Base-by-base conservation (phyloP, 2,329 filamentous ascomycete genomes). In the Mollisiaceae sp. region DNA sequence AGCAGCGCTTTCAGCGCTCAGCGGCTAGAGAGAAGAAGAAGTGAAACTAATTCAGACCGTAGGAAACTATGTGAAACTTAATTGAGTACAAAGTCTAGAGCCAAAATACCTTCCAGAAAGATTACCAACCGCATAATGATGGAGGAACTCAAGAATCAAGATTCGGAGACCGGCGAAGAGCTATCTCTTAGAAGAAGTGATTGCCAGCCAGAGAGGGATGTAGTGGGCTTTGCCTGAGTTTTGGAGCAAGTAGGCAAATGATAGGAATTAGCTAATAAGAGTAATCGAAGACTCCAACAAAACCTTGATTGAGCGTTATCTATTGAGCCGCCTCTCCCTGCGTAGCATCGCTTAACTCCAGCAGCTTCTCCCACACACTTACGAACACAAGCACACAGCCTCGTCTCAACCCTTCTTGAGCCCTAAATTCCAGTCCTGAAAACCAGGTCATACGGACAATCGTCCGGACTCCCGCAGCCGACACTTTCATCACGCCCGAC, bases 21-120 rank as follows among this genome's bases (percentile, higher is more conserved):
- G 47, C 55, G 52, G 56, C 38, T 55, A 58, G 2, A 18, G 15
- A 62, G 18, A 54, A 47, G 43, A 32, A 41, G 47, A 52, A 35
- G 3, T 47, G 22, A 41, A 68, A 55, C 64, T 74, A 66, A 75
- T 60, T 35, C 8, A 52, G 50, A 20, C 39, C 43, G 9, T 56
- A 85, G 83, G 82, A 65, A 85, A 85, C 69, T 85, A 85, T 73
- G 82, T 85, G 39, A 78, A 81, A 71, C 59, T 83, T 43, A 77
- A 77, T 56, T 75, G 55, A 57, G 12, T 32, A 15, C 22, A 35
- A 47, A 47, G 24, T 18, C 27, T 41, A 59, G 43, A 24, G 38
- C 59, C 47, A 27, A 27, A 24, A 54, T 54, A 35, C 50, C 50
- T 32, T 54, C 50, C 50, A 32, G 22, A 27, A 54, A 27, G 4